Evolutionary conservation across 768 basidiomycete genomes (phyloP), one percentile per base, ranked within the genome.

Genomic region (Naematelia encephala): DNA sequence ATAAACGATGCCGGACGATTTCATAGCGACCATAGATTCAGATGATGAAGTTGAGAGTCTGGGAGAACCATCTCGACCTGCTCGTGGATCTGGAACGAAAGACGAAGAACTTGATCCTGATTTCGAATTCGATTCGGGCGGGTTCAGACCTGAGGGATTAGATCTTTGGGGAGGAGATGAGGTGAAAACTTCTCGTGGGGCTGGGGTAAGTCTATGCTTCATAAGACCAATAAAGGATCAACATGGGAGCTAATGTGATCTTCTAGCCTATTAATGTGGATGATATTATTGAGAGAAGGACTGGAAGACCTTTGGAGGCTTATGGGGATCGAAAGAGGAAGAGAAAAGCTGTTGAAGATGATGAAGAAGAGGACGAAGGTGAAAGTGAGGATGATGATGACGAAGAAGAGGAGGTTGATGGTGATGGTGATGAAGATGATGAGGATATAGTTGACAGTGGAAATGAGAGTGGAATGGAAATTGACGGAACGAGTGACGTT

Each of bases 241-340:
- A n/a, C n/a, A n/a, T n/a, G n/a, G 27, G 13, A 51, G 52, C 11
- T 59, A 13, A 62, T 90, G 87, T 79, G 23, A n/a, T n/a, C n/a
- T n/a, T 34, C 16, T 26, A 83, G 73, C 86, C 86, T n/a, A 84
- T 94, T 54, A 90, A 87, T 46, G 86, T 97, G 10, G 88, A 94
- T 75, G 90, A 94, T 69, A 93, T 97, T 60, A 93, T 97, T 75
- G 86, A 86, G 51, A 83, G 87, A 57, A 85, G 68, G 83, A 80
- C 70, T 68, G 85, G 57, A 64, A 76, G 63, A 67, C 63, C 65
- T 29, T 65, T 70, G 26, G 77, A 46, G 53, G 75, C 79, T 8
- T 68, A 70, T 49, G 51, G 60, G 26, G 69, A 77, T 89, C 55
- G 67, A 27, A 75, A 91, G 71, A 84, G 90, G 56, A 90, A 89